phyloP scores from a whole-genome alignment of 805 yeast species.

The Saturnispora sanitii region DNA sequence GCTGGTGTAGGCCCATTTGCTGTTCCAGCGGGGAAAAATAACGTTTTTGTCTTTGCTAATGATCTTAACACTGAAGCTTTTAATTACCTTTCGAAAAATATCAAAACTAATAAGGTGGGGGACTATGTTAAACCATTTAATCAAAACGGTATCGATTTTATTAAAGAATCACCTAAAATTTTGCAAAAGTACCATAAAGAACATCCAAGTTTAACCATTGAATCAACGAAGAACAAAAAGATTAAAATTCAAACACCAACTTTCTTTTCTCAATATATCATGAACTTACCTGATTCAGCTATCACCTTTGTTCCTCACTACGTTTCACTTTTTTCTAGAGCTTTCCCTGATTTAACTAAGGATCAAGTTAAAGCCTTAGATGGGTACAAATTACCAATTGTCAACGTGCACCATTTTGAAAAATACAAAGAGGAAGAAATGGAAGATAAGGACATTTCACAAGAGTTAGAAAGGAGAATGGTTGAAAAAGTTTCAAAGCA shows the following conservation, averaged over 20 bases:
- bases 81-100: slow-evolving; percentile 58
- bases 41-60: slow-evolving; percentile 75
- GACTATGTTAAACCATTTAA: slow-evolving; percentile 54
- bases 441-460: slow-evolving; percentile 53
- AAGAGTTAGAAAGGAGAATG: slow-evolving; percentile 59
- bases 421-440: slow-evolving; percentile 65
- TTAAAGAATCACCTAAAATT: slow-evolving; percentile 45
- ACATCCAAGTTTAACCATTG: slow-evolving; percentile 29
- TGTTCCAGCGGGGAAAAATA: slow-evolving; percentile 86
- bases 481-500: slow-evolving; percentile 41
- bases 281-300: slow-evolving; percentile 95
- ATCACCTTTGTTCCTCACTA: slow-evolving; percentile 71
- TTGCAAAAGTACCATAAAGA: slow-evolving; percentile 37
- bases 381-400: slow-evolving; percentile 53
- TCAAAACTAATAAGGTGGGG: slow-evolving; percentile 50
- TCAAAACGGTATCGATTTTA: slow-evolving; percentile 77
- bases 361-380: slow-evolving; percentile 29
- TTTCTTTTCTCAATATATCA: slow-evolving; percentile 63
- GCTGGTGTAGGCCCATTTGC: slow-evolving; percentile 99
- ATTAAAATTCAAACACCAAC: slow-evolving; percentile 35
- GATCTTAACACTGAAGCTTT: slow-evolving; percentile 87
- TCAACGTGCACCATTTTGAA: slow-evolving; percentile 89
- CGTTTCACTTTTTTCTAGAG: slow-evolving; percentile 53
- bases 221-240: slow-evolving; percentile 15
- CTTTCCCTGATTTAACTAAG: slow-evolving; percentile 29